phyloP scores from a whole-genome alignment of 2,329 filamentous ascomycete genomes.

The Colletotrichum incanum region DNA sequence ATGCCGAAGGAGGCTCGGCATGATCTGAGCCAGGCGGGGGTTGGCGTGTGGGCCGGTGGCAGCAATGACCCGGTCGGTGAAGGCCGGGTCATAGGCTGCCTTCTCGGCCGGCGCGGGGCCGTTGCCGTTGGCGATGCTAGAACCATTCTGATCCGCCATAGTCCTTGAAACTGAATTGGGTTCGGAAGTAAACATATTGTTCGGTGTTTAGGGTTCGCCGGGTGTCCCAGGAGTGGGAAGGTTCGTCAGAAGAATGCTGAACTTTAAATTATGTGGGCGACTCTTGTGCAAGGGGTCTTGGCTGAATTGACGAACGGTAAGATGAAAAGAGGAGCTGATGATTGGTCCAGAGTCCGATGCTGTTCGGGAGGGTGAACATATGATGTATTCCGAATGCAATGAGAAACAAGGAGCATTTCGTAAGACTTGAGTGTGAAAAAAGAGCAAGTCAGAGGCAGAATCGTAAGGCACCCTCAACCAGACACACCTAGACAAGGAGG shows the following conservation, averaged over 20 bases:
- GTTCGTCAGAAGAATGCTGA: constrained; percentile 26
- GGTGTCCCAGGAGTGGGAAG: not conserved
- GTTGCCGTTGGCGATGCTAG: not conserved
- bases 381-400: not conserved
- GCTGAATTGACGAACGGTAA: not conserved
- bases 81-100: constrained; percentile 55
- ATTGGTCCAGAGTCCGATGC: not conserved
- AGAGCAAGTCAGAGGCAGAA: not conserved
- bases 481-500: not conserved
- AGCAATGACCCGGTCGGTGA: constrained; percentile 76
- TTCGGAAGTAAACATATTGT: constrained; percentile 1
- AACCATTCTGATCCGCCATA: constrained; percentile 8
- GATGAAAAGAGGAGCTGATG: not conserved
- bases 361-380: too few species aligned
- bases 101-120: constrained; percentile 10
- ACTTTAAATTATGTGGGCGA: constrained; percentile 6
- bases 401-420: constrained; percentile 6
- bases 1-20: constrained; percentile 73
- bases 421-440: not conserved
- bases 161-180: not conserved
- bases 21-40: constrained; percentile 71
- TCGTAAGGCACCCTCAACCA: not conserved
- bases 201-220: not conserved
- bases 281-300: constrained; percentile 2
- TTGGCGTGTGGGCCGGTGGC: constrained; percentile 75